Evolutionary conservation across 169 alveolate genomes (phyloP).

Genomic region (Cryptosporidium sp.): DNA sequence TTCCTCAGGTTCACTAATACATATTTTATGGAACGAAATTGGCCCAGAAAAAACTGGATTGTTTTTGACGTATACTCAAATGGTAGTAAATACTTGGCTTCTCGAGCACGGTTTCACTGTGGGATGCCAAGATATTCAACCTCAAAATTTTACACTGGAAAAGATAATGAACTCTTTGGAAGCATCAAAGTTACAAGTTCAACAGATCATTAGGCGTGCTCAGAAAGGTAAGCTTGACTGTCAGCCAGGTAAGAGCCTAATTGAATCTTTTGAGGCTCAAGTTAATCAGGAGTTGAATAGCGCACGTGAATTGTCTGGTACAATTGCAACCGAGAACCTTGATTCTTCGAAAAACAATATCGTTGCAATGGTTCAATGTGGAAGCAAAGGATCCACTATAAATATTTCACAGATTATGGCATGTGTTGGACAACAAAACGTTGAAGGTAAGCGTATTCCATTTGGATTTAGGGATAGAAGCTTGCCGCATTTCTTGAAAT

Average conservation of each 20-base stretch:
- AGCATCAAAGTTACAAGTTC: conserved; percentile 86
- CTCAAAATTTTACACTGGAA: conserved; percentile 91
- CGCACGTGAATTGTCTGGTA: conserved; percentile 95
- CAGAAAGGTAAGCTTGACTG: conserved; percentile 96
- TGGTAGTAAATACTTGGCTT: conserved; percentile 97
- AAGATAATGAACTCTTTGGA: conserved; percentile 91
- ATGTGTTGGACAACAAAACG: conserved; percentile 99
- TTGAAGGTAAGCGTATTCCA: conserved; percentile 99
- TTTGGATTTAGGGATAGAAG: conserved; percentile 97
- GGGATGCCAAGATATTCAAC: conserved; percentile 98
- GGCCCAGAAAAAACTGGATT: conserved; percentile 97
- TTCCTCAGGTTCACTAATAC: conserved; percentile 97
- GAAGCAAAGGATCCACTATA: conserved; percentile 96
- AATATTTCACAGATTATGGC: conserved; percentile 98
- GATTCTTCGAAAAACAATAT: conserved; percentile 93
- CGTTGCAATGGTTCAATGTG: conserved; percentile 98
- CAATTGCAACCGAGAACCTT: conserved; percentile 92
- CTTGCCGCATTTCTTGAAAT: conserved; percentile 99
- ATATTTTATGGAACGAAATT: conserved; percentile 96
- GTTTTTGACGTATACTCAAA: conserved; percentile 94
- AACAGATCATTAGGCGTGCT: conserved; percentile 88
- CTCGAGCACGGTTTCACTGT: conserved; percentile 97
- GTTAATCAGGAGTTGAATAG: conserved; percentile 95
- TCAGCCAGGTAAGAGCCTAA: conserved; percentile 98
- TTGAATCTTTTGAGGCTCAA: conserved; percentile 97